phyloP scores from a whole-genome alignment of 192 early-diverging fungal species.

The Funneliformis mosseae region DNA sequence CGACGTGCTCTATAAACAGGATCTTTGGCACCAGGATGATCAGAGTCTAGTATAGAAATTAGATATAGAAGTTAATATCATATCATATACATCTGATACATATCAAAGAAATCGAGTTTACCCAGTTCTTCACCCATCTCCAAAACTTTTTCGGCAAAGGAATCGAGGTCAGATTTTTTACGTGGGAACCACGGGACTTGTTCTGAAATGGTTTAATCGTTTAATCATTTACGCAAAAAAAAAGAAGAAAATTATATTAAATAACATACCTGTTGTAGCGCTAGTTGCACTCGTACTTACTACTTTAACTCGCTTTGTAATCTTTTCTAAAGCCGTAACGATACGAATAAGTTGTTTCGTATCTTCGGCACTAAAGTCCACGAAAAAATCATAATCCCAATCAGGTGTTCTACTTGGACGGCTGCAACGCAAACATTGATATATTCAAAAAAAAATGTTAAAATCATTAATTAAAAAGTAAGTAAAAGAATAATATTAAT shows the following conservation, averaged over 20 bases:
- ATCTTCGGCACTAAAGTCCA: constrained; percentile 79
- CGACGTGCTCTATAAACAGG: constrained; percentile 81
- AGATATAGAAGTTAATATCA: too few species aligned
- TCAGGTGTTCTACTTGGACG: constrained; percentile 79
- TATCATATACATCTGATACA: too few species aligned
- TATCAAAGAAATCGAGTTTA: constrained; percentile 30
- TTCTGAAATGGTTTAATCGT: not conserved
- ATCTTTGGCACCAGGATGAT: constrained; percentile 94
- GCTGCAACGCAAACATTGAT: constrained; percentile 30
- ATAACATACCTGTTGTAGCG: constrained; percentile 40
- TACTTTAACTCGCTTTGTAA: constrained; percentile 73
- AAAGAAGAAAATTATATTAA: not conserved
- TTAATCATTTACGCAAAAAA: not conserved
- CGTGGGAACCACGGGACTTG: constrained; percentile 93
- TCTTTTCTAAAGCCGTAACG: constrained; percentile 60
- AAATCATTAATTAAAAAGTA: not conserved
- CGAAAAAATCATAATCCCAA: constrained; percentile 91
- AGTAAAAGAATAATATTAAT: constrained; percentile 27
- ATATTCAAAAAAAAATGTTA: not conserved
- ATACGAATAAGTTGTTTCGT: constrained; percentile 63
- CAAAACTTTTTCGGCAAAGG: constrained; percentile 89
- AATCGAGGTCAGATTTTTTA: constrained; percentile 88
- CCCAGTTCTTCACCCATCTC: constrained; percentile 87
- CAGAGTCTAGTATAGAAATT: constrained; percentile 58
- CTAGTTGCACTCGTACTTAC: constrained; percentile 55